These are phyloP conservation scores for Salix udensis DNA, from an alignment of 345 rosid species.

Conservation along the genomic window DNA sequence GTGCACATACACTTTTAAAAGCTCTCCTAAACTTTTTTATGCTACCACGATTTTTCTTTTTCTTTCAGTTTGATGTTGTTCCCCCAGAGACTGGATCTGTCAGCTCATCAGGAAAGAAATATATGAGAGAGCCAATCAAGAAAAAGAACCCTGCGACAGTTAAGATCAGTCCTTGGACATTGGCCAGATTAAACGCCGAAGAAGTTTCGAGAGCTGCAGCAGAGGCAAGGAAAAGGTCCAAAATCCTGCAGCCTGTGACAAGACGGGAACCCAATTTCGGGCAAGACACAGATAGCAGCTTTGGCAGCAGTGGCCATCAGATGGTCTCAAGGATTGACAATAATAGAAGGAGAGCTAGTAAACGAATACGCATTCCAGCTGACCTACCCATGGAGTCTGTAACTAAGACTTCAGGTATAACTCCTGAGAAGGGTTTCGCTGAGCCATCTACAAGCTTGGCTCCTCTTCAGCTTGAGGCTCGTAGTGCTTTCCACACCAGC, in stretches of 20 bases:
- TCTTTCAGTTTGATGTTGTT: slow-evolving; percentile 85
- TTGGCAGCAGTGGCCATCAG: slow-evolving; percentile 69
- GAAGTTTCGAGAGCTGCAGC: slow-evolving; percentile 95
- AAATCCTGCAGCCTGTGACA: slow-evolving; percentile 73
- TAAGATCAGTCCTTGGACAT: slow-evolving; percentile 92
- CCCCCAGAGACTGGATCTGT: slow-evolving; percentile 95
- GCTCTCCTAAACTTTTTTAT: not conserved
- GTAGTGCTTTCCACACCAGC: slow-evolving; percentile 92
- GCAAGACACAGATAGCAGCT: slow-evolving; percentile 58
- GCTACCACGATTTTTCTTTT: slow-evolving; percentile 7
- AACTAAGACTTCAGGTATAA: slow-evolving; percentile 35
- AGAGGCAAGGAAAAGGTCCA: slow-evolving; percentile 88
- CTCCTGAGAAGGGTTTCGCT: slow-evolving; percentile 43
- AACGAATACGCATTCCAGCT: slow-evolving; percentile 70
- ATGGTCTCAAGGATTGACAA: slow-evolving; percentile 68
- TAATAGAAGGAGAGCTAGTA: slow-evolving; percentile 55
- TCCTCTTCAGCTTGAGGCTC: slow-evolving; percentile 91
- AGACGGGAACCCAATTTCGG: slow-evolving; percentile 50
- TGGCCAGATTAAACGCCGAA: slow-evolving; percentile 87
- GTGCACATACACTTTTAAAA: not conserved
- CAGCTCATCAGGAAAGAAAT: slow-evolving; percentile 84
- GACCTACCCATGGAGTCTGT: slow-evolving; percentile 63
- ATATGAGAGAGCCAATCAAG: slow-evolving; percentile 50
- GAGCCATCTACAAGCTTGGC: slow-evolving; percentile 69
- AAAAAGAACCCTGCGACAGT: slow-evolving; percentile 69